phyloP scores from a whole-genome alignment of 208 protist genomes.

The Trichomonas gallinae region DNA sequence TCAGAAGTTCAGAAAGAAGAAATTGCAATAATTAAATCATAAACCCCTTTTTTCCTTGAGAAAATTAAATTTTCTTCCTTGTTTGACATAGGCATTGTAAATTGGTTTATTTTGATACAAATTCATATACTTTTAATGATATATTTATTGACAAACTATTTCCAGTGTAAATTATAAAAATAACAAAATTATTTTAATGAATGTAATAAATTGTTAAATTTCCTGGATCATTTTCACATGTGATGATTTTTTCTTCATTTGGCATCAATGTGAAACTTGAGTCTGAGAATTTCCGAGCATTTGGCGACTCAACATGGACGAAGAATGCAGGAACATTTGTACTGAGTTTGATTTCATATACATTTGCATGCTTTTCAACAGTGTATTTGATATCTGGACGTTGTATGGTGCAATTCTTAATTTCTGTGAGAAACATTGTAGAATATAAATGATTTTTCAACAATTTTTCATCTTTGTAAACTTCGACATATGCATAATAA shows the following conservation, averaged over 20 bases:
- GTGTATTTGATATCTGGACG: neutral
- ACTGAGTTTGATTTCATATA: neutral
- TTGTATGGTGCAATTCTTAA: neutral
- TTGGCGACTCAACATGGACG: neutral
- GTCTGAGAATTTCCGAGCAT: neutral
- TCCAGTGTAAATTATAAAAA: no score
- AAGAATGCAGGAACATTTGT: conserved; percentile 4
- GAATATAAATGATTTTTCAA: neutral
- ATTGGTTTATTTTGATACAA: no score
- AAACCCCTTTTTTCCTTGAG: no score
- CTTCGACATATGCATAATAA: neutral
- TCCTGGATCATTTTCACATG: neutral
- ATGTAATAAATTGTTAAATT: neutral
- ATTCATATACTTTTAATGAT: no score
- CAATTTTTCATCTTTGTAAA: neutral
- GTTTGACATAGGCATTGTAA: no score
- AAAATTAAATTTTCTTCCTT: no score
- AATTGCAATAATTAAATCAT: no score
- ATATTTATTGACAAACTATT: no score
- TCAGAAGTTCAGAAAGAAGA: no score
- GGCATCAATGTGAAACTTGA: neutral
- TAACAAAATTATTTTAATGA: neutral
- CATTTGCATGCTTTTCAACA: neutral
- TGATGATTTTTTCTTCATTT: neutral
- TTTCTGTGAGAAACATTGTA: neutral